Evolutionary conservation across 805 yeast species (phyloP).

Genomic region (Ogataea salicorniae): DNA sequence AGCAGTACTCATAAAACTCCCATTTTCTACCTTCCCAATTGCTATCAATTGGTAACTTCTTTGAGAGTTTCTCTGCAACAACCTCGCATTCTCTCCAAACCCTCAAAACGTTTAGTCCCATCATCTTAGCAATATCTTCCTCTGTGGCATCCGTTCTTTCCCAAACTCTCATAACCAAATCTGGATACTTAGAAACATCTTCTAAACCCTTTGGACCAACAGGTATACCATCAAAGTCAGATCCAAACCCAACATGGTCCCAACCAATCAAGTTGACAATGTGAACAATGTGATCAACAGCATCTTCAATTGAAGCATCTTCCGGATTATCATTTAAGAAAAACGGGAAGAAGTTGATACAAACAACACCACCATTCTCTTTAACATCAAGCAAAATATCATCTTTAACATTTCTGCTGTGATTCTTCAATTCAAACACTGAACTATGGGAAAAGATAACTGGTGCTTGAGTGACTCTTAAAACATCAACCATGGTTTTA

Average conservation of each 20-base stretch:
- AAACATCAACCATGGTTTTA: conserved; percentile 42
- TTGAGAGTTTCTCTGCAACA: conserved; percentile 19
- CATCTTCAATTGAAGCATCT: conserved; percentile 40
- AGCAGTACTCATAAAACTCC: conserved; percentile 31
- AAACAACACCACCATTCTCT: conserved; percentile 42
- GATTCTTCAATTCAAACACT: conserved; percentile 35
- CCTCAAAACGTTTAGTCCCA: conserved; percentile 41
- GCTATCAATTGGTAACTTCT: conserved; percentile 31
- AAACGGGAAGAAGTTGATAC: conserved; percentile 40
- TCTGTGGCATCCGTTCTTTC: conserved; percentile 34
- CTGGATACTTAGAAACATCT: conserved; percentile 52
- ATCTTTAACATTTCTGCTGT: conserved; percentile 44
- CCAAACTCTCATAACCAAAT: conserved; percentile 36
- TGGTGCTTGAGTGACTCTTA: conserved; percentile 38
- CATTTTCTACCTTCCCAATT: conserved; percentile 39
- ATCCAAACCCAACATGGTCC: conserved; percentile 48
- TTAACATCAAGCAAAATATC: conserved; percentile 37
- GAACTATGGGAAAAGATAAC: conserved; percentile 48
- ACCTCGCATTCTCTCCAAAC: conserved; percentile 41
- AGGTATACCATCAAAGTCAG: conserved; percentile 51
- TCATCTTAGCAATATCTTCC: conserved; percentile 36
- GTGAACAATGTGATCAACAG: conserved; percentile 40
- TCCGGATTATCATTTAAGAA: conserved; percentile 28
- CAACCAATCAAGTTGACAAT: conserved; percentile 42
- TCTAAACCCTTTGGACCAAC: conserved; percentile 44